phyloP scores from a whole-genome alignment of 2,329 filamentous ascomycete species.

The Hypoxylon sp. region DNA sequence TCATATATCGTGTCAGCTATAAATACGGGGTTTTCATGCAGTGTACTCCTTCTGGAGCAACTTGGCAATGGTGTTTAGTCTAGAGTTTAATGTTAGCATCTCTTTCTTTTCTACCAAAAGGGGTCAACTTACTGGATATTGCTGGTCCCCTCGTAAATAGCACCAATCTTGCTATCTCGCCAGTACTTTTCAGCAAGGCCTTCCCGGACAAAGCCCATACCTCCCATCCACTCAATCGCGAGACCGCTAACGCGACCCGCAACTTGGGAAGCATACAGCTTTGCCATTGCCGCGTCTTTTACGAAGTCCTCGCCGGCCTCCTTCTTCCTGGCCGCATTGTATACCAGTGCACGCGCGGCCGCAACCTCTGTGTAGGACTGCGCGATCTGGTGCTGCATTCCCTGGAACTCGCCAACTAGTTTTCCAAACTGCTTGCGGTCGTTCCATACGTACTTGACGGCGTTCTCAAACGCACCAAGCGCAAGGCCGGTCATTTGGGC shows the following conservation, averaged over 20 bases:
- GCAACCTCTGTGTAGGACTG: constrained; percentile 95
- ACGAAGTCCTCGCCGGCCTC: constrained; percentile 97
- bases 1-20: constrained; percentile 1
- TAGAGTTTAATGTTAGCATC: constrained; percentile 53
- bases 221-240: constrained; percentile 99
- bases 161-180: constrained; percentile 97
- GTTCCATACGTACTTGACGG: constrained; percentile 96
- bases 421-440: constrained; percentile 97
- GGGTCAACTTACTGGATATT: constrained; percentile 75
- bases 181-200: constrained; percentile 98
- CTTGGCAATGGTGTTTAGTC: constrained; percentile 75
- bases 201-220: constrained; percentile 98
- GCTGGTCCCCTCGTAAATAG: constrained; percentile 95
- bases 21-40: constrained; percentile 45
- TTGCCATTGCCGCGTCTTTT: constrained; percentile 96
- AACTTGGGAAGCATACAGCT: constrained; percentile 94
- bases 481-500: constrained; percentile 99
- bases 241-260: constrained; percentile 87
- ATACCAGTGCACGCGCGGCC: constrained; percentile 91
- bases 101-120: not conserved
- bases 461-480: constrained; percentile 94
- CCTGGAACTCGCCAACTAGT: constrained; percentile 96
- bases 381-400: constrained; percentile 98
- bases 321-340: constrained; percentile 97
- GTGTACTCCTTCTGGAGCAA: constrained; percentile 74